These are phyloP conservation scores for Kuraishia piskuri DNA, from an alignment of 805 yeast species.

Conservation along the genomic window DNA sequence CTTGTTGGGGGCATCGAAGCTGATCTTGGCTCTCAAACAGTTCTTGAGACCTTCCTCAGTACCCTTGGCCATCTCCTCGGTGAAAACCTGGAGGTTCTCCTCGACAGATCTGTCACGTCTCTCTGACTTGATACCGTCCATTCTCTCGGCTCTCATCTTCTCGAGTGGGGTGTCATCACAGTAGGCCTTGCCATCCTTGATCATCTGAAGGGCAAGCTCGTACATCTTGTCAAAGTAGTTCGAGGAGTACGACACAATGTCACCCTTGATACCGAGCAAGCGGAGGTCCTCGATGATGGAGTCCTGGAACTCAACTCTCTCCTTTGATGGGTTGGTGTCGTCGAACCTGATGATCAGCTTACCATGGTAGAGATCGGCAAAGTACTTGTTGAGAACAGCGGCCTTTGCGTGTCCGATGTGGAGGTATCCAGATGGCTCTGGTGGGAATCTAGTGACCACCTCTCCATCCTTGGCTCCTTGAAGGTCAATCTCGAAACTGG, in stretches of 20 bases:
- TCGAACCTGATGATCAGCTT: slow-evolving; percentile 95
- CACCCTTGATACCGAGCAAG: slow-evolving; percentile 90
- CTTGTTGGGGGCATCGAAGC: slow-evolving; percentile 84
- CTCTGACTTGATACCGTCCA: slow-evolving; percentile 89
- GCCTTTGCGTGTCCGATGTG: slow-evolving; percentile 99
- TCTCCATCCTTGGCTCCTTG: slow-evolving; percentile 88
- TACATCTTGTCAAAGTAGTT: slow-evolving; percentile 92
- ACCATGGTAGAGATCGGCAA: slow-evolving; percentile 93
- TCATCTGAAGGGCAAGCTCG: slow-evolving; percentile 74
- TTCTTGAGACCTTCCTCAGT: slow-evolving; percentile 87
- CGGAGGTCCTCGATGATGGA: slow-evolving; percentile 89
- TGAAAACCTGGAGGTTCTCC: slow-evolving; percentile 81
- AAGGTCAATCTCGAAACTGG: slow-evolving; percentile 89
- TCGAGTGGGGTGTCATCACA: slow-evolving; percentile 95
- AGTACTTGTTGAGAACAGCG: slow-evolving; percentile 91
- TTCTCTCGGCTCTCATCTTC: slow-evolving; percentile 96
- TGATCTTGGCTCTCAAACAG: slow-evolving; percentile 96
- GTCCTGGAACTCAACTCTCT: slow-evolving; percentile 89
- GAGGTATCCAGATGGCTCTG: slow-evolving; percentile 98
- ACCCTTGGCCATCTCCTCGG: slow-evolving; percentile 88
- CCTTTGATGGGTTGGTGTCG: slow-evolving; percentile 97
- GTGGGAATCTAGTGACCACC: slow-evolving; percentile 98
- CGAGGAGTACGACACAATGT: slow-evolving; percentile 79
- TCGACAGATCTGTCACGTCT: slow-evolving; percentile 92
- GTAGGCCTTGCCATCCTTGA: slow-evolving; percentile 94